Base-by-base conservation (phyloP, 176 grass and related monocot species). In the Dactylis glomerata region DNA sequence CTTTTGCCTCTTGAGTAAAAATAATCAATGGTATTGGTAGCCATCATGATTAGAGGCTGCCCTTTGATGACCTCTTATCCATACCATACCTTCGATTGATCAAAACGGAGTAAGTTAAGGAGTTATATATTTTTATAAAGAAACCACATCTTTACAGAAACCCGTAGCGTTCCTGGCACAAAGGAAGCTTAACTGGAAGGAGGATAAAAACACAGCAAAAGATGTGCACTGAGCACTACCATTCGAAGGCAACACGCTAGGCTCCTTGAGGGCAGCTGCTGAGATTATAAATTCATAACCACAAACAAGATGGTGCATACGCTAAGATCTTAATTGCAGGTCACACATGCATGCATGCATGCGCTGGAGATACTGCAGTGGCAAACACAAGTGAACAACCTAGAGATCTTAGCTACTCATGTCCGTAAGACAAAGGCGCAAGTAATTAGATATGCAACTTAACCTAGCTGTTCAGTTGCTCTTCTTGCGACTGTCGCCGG, bases 391-490 rank as follows among this genome's bases (percentile, higher is more conserved):
- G 38, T 20, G 33, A 73, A 38, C 8, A 37, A 77, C 51, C 19
- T 51, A 58, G 40, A 73, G 31, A 45, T 62, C 27, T 83, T 83
- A 62, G 33, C 64, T 33, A 61, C 23, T 64, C 42, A 30, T 36
- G 34, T 66, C 56, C 68, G 45, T 72, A 55, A 37, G 10, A 34
- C 27, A 46, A 47, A 67, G 33, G 28, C 72, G 15, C 26, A 31
- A 47, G 8, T 50, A 5, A 14, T 70, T 32, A 26, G 20, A 59
- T 63, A 59, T 33, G 45, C 70, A 76, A 47, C 82, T 20, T 50
- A 81, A 89, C 58, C 22, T 19, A 89, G 38, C 59, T 11, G 47
- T 80, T 74, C 81, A 70, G 51, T 36, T 77, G 27, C 16, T 45
- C 70, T 36, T 55, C 55, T 38, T 24, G 69, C 27, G 51, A 40